A percentile compares a stretch with the other conserved stretches of the same genome.
Evolutionary conservation across 2,329 filamentous ascomycete species (phyloP).

Genomic region (Colletotrichum sp.): DNA sequence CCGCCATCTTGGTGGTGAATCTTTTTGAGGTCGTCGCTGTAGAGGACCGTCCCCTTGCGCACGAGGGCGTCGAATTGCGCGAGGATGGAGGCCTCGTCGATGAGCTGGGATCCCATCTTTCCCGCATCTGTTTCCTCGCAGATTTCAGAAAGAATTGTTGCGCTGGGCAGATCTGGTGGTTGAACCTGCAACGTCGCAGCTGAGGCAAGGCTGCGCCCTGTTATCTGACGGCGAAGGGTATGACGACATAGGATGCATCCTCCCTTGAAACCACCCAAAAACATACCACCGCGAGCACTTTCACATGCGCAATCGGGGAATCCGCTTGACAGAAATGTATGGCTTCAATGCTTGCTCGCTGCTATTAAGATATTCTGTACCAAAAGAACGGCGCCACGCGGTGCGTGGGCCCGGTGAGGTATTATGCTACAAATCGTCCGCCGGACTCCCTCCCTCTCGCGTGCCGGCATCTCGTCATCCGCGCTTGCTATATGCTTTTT

Average conservation of each 20-base stretch:
- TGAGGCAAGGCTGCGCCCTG: background rate
- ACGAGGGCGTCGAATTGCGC: background rate
- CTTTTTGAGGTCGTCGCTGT: constrained; percentile 1
- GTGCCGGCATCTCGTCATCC: background rate
- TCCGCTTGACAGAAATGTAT: rapidly evolving
- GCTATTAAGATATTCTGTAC: constrained; percentile 1
- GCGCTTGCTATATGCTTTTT: background rate
- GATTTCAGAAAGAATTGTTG: no score
- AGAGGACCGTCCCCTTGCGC: background rate
- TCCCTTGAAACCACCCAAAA: background rate
- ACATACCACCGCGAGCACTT: background rate
- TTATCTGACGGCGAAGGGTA: background rate
- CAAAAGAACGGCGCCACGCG: background rate
- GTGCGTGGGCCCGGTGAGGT: background rate
- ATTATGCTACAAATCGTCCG: constrained; percentile 1
- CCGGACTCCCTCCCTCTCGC: background rate
- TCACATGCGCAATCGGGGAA: background rate
- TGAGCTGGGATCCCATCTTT: background rate
- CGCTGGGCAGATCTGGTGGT: background rate
- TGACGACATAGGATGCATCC: background rate
- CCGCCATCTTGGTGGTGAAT: background rate
- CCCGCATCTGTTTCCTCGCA: no score
- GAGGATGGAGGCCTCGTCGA: constrained; percentile 5
- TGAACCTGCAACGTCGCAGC: background rate
- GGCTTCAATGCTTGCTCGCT: background rate